Evolutionary conservation across 495 filamentous ascomycete genomes (phyloP), one percentile per base, ranked within the genome.

Genomic region (Talaromyces proteolyticus): DNA sequence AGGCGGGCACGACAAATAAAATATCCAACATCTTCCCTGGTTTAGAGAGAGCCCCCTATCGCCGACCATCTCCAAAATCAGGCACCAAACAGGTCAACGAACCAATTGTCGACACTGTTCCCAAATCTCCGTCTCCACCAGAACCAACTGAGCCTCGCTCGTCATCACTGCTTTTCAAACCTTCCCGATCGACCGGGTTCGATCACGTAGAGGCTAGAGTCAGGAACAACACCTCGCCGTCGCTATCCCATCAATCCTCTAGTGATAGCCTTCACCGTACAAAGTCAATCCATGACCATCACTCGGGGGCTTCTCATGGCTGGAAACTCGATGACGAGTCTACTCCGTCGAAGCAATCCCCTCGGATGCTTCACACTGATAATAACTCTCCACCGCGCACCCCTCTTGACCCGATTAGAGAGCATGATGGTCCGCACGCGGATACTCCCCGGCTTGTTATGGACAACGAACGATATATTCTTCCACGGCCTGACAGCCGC

Each of bases 131-230:
- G 61, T 25, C 39, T 23, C 1, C 58, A 55, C 23, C 22, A 57
- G 37, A 70, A 18, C 68, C 75, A 25, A 61, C 74, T n/a, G 68
- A 78, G 26, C 69, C 77, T 41, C 66, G 72, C 39, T 70, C 76
- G 42, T 70, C 76, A 3, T 78, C 79, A 17, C 61, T 71, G 21
- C 65, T 83, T 2, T 80, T 83, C 53, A 58, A 70, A 26, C 74
- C 77, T 11, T 77, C 79, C 3, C 76, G 76, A 3, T 69, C 72
- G n/a, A 67, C 60, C 43, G 60, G 66, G 50, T 53, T 46, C 10
- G 53, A 49, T 11, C 61, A 21, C 62, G 54, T 59, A 44, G 24
- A 40, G n/a, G 29, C 40, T 44, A 29, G 16, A 24, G 10, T 10
- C 1, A 21, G 49, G n/a, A 17, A 19, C 16, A 17, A 39, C 16